A percentile compares a stretch with the other conserved stretches of the same genome.
phyloP scores from a whole-genome alignment of 768 basidiomycete genomes.

The Calvatia gigantea region DNA sequence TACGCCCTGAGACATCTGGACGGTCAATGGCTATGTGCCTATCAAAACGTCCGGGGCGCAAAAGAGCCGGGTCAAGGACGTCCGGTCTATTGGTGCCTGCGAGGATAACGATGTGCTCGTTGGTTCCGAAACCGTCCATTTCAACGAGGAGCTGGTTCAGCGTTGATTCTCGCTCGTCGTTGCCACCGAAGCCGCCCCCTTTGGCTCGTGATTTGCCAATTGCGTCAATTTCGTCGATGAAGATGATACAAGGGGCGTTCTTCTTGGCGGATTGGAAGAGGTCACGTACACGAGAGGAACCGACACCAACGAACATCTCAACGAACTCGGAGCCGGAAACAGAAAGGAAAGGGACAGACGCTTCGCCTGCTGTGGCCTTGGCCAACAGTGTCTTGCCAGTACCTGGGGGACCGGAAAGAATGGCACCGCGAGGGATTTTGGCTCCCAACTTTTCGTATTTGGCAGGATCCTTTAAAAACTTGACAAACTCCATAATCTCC shows the following conservation, averaged over 20 bases:
- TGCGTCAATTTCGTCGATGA: slow-evolving; percentile 99
- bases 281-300: slow-evolving; percentile 94
- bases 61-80: slow-evolving; percentile 90
- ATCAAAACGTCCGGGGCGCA: slow-evolving; percentile 98
- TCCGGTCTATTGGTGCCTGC: slow-evolving; percentile 97
- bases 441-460: slow-evolving; percentile 96
- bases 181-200: slow-evolving; percentile 75
- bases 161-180: slow-evolving; percentile 97
- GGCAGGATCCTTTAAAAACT: slow-evolving; percentile 93
- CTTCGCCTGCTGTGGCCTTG: slow-evolving; percentile 98
- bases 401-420: slow-evolving; percentile 93
- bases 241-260: slow-evolving; percentile 97
- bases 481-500: slow-evolving; percentile 99
- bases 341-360: slow-evolving; percentile 95
- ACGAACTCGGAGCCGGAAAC: slow-evolving; percentile 99
- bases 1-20: slow-evolving; percentile 91
- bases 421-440: slow-evolving; percentile 94
- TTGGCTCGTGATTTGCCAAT: slow-evolving; percentile 92
- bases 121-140: slow-evolving; percentile 99
- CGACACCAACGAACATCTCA: slow-evolving; percentile 99
- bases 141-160: slow-evolving; percentile 97
- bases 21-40: slow-evolving; percentile 93
- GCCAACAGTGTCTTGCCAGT: slow-evolving; percentile 98
- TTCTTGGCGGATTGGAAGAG: slow-evolving; percentile 97
- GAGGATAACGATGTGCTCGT: slow-evolving; percentile 93